Conservation (phyloP, 2,329 filamentous ascomycete genomes). For the Trichoderma endophyticum region DNA sequence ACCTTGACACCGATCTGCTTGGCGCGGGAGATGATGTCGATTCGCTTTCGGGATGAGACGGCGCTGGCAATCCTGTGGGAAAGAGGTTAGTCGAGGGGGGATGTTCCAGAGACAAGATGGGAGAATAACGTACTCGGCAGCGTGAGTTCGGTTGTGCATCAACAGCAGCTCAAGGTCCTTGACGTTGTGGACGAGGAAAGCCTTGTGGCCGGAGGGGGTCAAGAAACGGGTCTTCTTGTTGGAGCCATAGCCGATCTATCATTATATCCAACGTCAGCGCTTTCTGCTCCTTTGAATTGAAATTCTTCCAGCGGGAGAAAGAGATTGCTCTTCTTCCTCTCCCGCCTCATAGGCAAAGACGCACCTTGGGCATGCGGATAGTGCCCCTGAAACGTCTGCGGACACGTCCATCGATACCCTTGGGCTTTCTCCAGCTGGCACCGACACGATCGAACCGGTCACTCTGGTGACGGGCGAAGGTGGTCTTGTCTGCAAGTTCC, state of each 20-base stretch:
- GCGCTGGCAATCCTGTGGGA: slow-evolving; percentile 83
- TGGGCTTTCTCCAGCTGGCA: slow-evolving; percentile 96
- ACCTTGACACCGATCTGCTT: slow-evolving; percentile 99
- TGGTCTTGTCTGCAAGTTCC: slow-evolving; percentile 70
- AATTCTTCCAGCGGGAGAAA: neutral
- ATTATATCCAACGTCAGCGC: slow-evolving; percentile 6
- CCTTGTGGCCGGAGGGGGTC: slow-evolving; percentile 99
- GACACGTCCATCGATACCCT: slow-evolving; percentile 99
- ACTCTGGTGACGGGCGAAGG: slow-evolving; percentile 96
- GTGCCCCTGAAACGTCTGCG: slow-evolving; percentile 96
- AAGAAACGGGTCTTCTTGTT: slow-evolving; percentile 99
- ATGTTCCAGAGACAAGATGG: neutral
- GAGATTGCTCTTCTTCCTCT: neutral
- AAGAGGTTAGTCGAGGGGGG: slow-evolving; percentile 10
- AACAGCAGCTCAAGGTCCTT: slow-evolving; percentile 95
- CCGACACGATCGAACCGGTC: slow-evolving; percentile 93
- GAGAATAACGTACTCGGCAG: slow-evolving; percentile 78
- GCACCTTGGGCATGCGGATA: slow-evolving; percentile 96
- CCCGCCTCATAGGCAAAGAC: slow-evolving; percentile 37
- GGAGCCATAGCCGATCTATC: slow-evolving; percentile 93
- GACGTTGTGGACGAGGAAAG: slow-evolving; percentile 97
- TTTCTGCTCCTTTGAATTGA: neutral
- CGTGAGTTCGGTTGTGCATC: slow-evolving; percentile 99
- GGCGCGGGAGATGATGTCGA: slow-evolving; percentile 94
- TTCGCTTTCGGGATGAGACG: slow-evolving; percentile 97